Evolutionary conservation across 306 rosid species (phyloP).

Genomic region (Medicago truncatula): DNA sequence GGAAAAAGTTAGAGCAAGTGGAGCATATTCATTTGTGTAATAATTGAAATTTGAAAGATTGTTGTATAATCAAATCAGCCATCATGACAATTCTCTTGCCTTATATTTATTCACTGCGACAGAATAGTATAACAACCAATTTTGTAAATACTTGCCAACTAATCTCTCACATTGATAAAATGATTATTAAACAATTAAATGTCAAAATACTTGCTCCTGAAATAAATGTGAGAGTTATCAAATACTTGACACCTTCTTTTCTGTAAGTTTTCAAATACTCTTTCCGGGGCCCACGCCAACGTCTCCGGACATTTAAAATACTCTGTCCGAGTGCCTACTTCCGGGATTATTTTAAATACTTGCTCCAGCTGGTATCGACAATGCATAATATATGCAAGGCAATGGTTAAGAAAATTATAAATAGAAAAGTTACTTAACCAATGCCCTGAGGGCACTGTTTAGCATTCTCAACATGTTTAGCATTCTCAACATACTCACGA

Average conservation of each 20-base stretch:
- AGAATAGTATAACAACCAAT: neutral
- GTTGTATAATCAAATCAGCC: conserved; percentile 12
- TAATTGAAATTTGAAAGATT: conserved; percentile 25
- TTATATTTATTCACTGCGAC: neutral
- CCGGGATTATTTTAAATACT: too few species aligned
- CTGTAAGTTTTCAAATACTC: too few species aligned
- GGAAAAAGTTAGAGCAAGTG: conserved; percentile 13
- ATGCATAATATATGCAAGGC: too few species aligned
- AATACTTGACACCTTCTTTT: too few species aligned
- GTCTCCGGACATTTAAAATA: too few species aligned
- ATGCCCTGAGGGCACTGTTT: too few species aligned
- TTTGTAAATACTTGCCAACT: neutral
- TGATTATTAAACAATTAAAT: neutral
- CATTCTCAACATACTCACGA: neutral
- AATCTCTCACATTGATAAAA: conserved; percentile 3
- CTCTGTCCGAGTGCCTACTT: too few species aligned
- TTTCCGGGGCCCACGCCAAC: too few species aligned
- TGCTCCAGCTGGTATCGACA: too few species aligned
- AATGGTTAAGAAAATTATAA: too few species aligned
- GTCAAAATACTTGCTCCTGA: neutral
- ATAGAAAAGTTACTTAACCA: too few species aligned
- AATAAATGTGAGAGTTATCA: too few species aligned
- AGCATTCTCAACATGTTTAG: neutral
- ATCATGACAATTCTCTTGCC: conserved; percentile 8
- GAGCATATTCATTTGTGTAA: conserved; percentile 14